Base-by-base conservation (phyloP, 2,329 filamentous ascomycete genomes). In the Alternaria ventricosa region DNA sequence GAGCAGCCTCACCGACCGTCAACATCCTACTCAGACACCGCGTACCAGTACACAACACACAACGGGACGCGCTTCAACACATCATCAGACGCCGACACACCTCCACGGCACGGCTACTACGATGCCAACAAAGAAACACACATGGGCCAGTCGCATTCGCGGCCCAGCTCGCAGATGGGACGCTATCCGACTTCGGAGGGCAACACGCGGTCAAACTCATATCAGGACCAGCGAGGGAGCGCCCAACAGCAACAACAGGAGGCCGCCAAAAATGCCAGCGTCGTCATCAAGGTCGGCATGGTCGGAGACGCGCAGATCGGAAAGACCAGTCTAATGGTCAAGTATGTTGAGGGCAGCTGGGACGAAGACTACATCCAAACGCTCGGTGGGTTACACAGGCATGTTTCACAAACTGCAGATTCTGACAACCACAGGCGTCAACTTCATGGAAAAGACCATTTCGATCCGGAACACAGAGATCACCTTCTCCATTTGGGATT, bases 381-480 rank as follows among this genome's bases (percentile, higher is more conserved):
- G 22, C 84, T 99, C 47, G 96, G 89, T 91, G 81, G 66, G 84
- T 70, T 36, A 46, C 18, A 28, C 23, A 22, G 3, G n/a, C 27
- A 23, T 6, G 28, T 10, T 41, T 46, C 49, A 36, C 28, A 44
- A 3, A 25, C 25, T 28, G 45, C 54, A 45, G n/a, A 25, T 49
- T 60, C 71, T 76, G 27, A 76, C 70, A 28, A 23, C 13, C 12
- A n/a, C 72, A 91, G 89, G 96, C 71, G 96, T 99, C 82, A 99
- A 99, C 82, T 99, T 99, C 82, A 99, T 99, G 96, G 96, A 99
- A 82, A 99, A 99, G 87, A 99, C 96, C 36, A 99, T 99, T 78
- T 97, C 93, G 67, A 99, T 99, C 81, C 92, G 96, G 66, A 99
- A 99, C 82, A 99, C 96, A 15, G 96, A 99, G 82, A 99, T 99